Conservation (phyloP, 345 rosid genomes). For the Lepidium didymum region DNA sequence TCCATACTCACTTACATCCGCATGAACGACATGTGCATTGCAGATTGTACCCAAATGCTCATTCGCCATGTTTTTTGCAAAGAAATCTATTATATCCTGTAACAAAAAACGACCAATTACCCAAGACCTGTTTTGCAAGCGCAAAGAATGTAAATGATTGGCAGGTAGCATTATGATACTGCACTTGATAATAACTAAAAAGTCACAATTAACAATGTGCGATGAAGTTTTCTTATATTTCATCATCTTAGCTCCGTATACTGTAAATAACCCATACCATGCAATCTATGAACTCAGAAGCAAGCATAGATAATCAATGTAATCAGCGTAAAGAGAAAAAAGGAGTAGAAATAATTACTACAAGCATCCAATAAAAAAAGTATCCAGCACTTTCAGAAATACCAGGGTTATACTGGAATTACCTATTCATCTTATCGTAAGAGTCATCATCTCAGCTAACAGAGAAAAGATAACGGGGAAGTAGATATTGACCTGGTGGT, state of each 20-base stretch:
- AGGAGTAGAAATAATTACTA: neutral
- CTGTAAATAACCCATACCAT: neutral
- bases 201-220: neutral
- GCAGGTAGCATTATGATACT: conserved; percentile 2
- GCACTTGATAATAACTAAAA: neutral
- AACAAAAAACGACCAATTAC: conserved; percentile 9
- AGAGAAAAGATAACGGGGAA: neutral
- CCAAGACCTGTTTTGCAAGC: neutral
- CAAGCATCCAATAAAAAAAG: neutral
- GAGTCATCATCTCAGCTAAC: neutral
- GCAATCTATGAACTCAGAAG: conserved; percentile 1
- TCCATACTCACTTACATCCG: conserved; percentile 63
- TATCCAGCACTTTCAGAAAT: neutral
- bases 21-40: conserved; percentile 83
- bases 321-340: too few relatives aligned
- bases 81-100: conserved; percentile 78
- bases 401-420: neutral
- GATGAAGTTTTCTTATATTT: neutral
- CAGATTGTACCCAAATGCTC: conserved; percentile 73
- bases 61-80: conserved; percentile 56
- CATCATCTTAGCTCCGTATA: neutral
- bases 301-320: neutral
- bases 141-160: neutral
- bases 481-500: conserved; percentile 45
- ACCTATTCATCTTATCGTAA: neutral